Conservation (phyloP, 164 flowering plant genomes). For the Umbellularia californica region DNA sequence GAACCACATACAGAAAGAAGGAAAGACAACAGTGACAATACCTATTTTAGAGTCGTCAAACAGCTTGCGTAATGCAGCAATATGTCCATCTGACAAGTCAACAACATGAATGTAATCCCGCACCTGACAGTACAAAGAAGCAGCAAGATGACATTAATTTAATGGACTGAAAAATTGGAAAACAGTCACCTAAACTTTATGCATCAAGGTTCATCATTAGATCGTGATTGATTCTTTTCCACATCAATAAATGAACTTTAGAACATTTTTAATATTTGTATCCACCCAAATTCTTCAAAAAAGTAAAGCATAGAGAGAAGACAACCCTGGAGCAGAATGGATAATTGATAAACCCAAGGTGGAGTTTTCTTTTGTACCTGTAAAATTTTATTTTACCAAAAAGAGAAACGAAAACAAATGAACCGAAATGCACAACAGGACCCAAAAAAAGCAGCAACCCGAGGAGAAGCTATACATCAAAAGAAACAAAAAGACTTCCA, state of each 20-base stretch:
- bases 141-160: neutral
- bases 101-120: slow-evolving; percentile 95
- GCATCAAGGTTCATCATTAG: neutral
- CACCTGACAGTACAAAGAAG: slow-evolving; percentile 42
- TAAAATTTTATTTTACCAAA: no score
- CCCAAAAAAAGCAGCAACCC: neutral
- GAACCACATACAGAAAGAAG: no score
- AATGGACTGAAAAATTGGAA: neutral
- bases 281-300: neutral
- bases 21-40: slow-evolving; percentile 7
- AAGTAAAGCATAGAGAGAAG: neutral
- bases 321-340: neutral
- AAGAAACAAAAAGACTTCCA: neutral
- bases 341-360: neutral
- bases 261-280: no score
- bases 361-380: neutral
- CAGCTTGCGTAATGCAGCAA: slow-evolving; percentile 75
- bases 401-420: neutral
- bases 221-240: neutral
- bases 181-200: neutral
- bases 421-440: neutral
- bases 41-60: slow-evolving; percentile 54
- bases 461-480: neutral
- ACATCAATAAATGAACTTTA: neutral
- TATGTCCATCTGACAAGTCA: slow-evolving; percentile 89